Evolutionary conservation across 345 rosid species (phyloP), one percentile per base, ranked within the genome.

Genomic region (Streptanthus diversifolius): DNA sequence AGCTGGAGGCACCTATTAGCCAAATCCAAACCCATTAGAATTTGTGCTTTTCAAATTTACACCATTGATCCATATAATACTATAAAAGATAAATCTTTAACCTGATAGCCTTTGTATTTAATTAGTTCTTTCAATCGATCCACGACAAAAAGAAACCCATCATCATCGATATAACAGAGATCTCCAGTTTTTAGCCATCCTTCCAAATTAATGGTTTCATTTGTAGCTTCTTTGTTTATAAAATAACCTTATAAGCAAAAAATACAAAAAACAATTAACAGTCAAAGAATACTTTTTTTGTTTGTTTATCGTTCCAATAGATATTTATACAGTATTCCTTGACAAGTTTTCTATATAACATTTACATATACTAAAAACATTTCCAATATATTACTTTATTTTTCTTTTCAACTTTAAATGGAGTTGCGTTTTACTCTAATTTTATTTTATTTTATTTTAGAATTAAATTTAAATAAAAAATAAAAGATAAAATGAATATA

Each of bases 151-250:
- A 93, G 71, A 82, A 85, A 93, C 10, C 98, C 97, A 69, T 85
- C 95, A 0, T 85, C 90, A 21, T 91, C 95, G 3, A 91, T 84
- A 58, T 85, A 91, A 76, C 97, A 93, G 4, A 93, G 77, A 72
- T 91, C 97, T 15, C 97, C 98, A 0, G 98, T 93, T 80, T 82
- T 91, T 9, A 93, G 68, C 97, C 98, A 93, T 70, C 97, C 98
- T 29, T 85, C 83, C 0, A 77, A 55, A 77, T 77, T 85, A 19
- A 93, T 59, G 3, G 96, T 83, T 2, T 88, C 83, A 3, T 85
- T 63, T n/a, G 97, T 91, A 3, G 96, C 95, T 72, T 91, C 90
- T 27, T 73, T 44, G 32, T 93, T 89, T 32, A 77, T 68, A 32
- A 86, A 91, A 64, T 93, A 93, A 52, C 98, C 97, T 91, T 71